Percentiles rank a stretch among this genome's conserved stretches.
Evolutionary conservation across 495 filamentous ascomycete species (phyloP).

Genomic region (Cenococcum geophilum): DNA sequence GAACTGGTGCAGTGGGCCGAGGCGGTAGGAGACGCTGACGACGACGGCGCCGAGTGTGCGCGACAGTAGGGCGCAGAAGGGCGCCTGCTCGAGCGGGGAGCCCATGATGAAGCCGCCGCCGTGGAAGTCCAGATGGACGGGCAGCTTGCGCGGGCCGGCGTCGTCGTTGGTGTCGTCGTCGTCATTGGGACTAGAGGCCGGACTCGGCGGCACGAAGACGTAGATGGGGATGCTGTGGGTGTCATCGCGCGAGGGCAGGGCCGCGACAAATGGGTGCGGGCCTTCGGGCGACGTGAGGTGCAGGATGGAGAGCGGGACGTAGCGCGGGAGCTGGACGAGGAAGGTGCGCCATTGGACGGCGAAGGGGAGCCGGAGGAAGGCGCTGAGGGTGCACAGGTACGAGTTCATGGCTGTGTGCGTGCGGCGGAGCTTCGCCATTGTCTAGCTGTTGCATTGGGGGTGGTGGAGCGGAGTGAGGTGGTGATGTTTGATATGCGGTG

Average conservation of each 20-base stretch:
- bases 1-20: conserved; percentile 31
- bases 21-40: conserved; percentile 35
- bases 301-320: conserved; percentile 25
- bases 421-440: no score
- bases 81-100: conserved; percentile 30
- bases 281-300: conserved; percentile 30
- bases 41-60: conserved; percentile 26
- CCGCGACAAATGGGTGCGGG: conserved; percentile 31
- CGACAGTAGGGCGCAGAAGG: conserved; percentile 29
- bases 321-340: conserved; percentile 29
- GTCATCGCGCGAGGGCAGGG: conserved; percentile 27
- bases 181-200: conserved; percentile 11
- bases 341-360: conserved; percentile 31
- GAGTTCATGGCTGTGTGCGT: conserved; percentile 11
- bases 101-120: conserved; percentile 35
- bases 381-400: conserved; percentile 14
- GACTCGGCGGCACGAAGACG: conserved; percentile 27
- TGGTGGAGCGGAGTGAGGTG: background rate
- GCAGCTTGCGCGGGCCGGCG: no score
- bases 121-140: conserved; percentile 33
- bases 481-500: background rate
- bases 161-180: no score
- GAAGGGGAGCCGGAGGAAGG: conserved; percentile 29
- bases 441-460: background rate
- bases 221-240: conserved; percentile 29